Percentiles rank a stretch among this genome's conserved stretches.
Conservation (phyloP, 495 filamentous ascomycete species). For the Trichoderma orchidacearum region DNA sequence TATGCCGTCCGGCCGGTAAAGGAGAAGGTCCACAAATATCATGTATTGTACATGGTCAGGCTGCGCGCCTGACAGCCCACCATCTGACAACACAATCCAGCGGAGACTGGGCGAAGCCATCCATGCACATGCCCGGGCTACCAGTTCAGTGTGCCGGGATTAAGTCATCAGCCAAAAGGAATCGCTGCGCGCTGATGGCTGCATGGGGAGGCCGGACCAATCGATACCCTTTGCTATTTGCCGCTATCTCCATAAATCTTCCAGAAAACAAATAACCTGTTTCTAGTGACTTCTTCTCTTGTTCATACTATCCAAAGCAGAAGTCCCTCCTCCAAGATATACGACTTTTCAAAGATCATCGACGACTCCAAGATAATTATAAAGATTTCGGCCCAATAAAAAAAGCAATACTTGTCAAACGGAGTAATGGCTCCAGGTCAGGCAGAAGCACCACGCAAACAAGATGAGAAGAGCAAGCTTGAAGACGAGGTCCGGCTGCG, state of each 20-base stretch:
- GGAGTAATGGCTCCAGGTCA: not conserved
- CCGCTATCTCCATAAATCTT: not conserved
- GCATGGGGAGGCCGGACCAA: not conserved
- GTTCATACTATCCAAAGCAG: not conserved
- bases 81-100: not conserved
- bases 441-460: not conserved
- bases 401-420: not conserved
- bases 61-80: not conserved
- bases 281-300: not conserved
- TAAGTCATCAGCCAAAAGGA: not conserved
- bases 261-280: not conserved
- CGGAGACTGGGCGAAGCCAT: not conserved
- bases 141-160: not conserved
- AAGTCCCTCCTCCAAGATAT: not conserved
- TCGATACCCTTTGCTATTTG: not conserved
- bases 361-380: too few species aligned
- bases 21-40: not conserved
- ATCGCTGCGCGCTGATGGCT: not conserved
- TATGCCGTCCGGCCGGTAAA: not conserved
- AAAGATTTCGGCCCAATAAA: not conserved
- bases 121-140: not conserved
- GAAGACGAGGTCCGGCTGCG: conserved; percentile 2
- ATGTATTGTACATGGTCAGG: conserved; percentile 1
- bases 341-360: too few species aligned
- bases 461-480: not conserved